A percentile compares a stretch with the other conserved stretches of the same genome.
phyloP scores from a whole-genome alignment of 257 asterid species.

The Thymus quinquecostatus region DNA sequence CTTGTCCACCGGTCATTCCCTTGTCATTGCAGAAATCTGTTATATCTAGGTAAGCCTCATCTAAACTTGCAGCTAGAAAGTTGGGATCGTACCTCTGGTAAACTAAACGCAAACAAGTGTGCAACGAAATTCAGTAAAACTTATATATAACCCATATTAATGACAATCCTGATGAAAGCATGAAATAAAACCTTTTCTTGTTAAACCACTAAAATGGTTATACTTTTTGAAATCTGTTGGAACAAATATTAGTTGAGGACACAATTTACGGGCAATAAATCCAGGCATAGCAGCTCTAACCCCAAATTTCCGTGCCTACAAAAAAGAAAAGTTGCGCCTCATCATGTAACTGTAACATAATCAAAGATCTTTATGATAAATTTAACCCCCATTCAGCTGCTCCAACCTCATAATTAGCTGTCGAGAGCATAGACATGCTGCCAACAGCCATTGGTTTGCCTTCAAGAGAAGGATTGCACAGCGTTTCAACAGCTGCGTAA shows the following conservation, averaged over 20 bases:
- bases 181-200: conserved; percentile 74
- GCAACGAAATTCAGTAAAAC: conserved; percentile 32
- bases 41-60: conserved; percentile 98
- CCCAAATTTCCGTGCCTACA: conserved; percentile 91
- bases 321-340: conserved; percentile 30
- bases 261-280: conserved; percentile 87
- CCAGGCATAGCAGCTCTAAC: conserved; percentile 99
- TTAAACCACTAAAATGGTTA: conserved; percentile 73
- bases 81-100: conserved; percentile 79
- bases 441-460: conserved; percentile 99
- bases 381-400: conserved; percentile 8
- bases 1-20: conserved; percentile 76
- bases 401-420: conserved; percentile 96
- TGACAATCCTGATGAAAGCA: conserved; percentile 27
- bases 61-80: conserved; percentile 87
- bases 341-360: conserved; percentile 15
- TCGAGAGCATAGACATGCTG: conserved; percentile 90
- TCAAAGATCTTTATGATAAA: conserved; percentile 8
- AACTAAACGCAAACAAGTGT: conserved; percentile 49
- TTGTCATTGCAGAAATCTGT: conserved; percentile 72
- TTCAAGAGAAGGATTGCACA: conserved; percentile 64
- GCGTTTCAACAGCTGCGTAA: conserved; percentile 91
- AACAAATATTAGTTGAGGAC: conserved; percentile 80
- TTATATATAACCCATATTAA: conserved; percentile 3
- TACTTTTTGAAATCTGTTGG: conserved; percentile 87